Evolutionary conservation across 495 filamentous ascomycete genomes (phyloP).

Genomic region (Penicillium nucicola): DNA sequence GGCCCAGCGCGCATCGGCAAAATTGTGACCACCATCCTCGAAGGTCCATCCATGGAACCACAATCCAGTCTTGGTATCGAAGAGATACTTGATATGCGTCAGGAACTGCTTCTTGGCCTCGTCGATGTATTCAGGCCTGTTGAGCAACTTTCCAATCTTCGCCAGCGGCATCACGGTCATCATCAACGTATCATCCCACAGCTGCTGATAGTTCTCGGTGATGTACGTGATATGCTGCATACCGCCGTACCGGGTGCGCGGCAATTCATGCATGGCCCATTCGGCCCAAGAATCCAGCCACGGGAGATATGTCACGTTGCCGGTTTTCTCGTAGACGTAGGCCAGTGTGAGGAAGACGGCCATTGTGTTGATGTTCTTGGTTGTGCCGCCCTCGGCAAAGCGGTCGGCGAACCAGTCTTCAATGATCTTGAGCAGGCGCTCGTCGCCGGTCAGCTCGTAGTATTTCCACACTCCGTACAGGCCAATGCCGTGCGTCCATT

Average conservation of each 20-base stretch:
- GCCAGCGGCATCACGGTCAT: slow-evolving; percentile 76
- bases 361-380: slow-evolving; percentile 84
- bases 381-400: slow-evolving; percentile 64
- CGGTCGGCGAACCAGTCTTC: slow-evolving; percentile 65
- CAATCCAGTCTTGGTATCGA: slow-evolving; percentile 62
- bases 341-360: slow-evolving; percentile 68
- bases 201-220: slow-evolving; percentile 60
- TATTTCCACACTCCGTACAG: slow-evolving; percentile 78
- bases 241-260: slow-evolving; percentile 64
- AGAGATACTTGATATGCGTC: slow-evolving; percentile 68
- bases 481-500: slow-evolving; percentile 78
- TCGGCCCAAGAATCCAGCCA: slow-evolving; percentile 75
- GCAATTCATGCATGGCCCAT: slow-evolving; percentile 71
- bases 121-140: slow-evolving; percentile 61
- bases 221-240: slow-evolving; percentile 68
- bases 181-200: slow-evolving; percentile 81
- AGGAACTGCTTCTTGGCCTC: slow-evolving; percentile 73
- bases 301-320: slow-evolving; percentile 57
- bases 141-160: slow-evolving; percentile 67
- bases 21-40: slow-evolving; percentile 63
- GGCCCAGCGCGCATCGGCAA: slow-evolving; percentile 67
- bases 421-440: slow-evolving; percentile 51
- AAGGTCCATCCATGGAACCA: slow-evolving; percentile 78
- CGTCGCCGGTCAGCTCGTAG: slow-evolving; percentile 60
- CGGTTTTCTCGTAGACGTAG: slow-evolving; percentile 64